phyloP scores from a whole-genome alignment of 1,139 yeast genomes.

The Kodamaea fungicola region DNA sequence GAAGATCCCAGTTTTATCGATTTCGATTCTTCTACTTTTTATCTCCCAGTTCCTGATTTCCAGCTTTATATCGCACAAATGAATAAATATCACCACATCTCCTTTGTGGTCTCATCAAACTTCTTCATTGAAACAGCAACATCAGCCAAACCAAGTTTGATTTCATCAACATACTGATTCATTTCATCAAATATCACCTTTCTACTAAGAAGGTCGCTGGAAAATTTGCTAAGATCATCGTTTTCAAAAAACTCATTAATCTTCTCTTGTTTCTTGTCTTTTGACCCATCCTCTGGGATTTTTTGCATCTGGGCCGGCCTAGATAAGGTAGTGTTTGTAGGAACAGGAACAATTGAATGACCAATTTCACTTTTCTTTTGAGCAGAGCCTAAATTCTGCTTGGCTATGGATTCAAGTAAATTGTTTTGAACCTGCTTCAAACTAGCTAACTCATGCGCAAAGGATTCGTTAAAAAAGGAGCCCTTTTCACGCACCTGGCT shows the following conservation, averaged over 20 bases:
- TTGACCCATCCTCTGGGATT: constrained; percentile 7
- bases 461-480: constrained; percentile 61
- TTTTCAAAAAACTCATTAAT: constrained; percentile 19
- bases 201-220: constrained; percentile 14
- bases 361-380: constrained; percentile 1
- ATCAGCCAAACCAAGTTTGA: constrained; percentile 27
- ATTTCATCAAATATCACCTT: constrained; percentile 39
- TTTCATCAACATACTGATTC: constrained; percentile 34
- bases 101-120: constrained; percentile 38
- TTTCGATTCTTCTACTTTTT: too few species aligned
- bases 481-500: constrained; percentile 49
- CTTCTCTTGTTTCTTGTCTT: constrained; percentile 11
- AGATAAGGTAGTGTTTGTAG: not conserved
- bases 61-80: too few species aligned
- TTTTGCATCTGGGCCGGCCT: not conserved
- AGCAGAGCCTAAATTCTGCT: constrained; percentile 24
- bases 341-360: not conserved
- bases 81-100: constrained; percentile 31
- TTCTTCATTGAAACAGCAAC: constrained; percentile 42
- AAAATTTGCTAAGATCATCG: constrained; percentile 10
- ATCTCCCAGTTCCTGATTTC: too few species aligned
- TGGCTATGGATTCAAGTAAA: constrained; percentile 55
- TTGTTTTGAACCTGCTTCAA: constrained; percentile 61
- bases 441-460: constrained; percentile 52
- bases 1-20: not conserved